Evolutionary conservation across 306 rosid species (phyloP).

Genomic region (Purshia tridentata): DNA sequence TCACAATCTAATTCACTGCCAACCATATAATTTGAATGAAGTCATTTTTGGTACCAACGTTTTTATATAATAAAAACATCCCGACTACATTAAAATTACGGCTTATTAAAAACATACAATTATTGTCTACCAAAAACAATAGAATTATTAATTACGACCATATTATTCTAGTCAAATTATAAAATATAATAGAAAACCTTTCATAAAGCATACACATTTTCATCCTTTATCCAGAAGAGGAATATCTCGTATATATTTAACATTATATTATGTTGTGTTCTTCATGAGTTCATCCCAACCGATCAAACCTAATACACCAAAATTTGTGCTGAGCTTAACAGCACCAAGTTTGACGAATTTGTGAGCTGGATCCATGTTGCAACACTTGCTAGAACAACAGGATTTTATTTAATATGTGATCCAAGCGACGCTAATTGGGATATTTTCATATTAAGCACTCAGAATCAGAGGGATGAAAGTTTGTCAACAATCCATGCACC

Average conservation of each 20-base stretch:
- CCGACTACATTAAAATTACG: no score
- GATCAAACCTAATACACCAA: neutral
- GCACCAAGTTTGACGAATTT: neutral
- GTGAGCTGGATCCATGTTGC: neutral
- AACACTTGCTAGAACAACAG: neutral
- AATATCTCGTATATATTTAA: neutral
- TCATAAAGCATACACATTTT: neutral
- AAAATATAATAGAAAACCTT: neutral
- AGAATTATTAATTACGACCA: no score
- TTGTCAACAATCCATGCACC: neutral
- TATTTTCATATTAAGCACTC: neutral
- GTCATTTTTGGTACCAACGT: no score
- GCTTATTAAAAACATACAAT: no score
- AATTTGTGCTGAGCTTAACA: neutral
- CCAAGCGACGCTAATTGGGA: neutral
- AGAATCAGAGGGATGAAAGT: neutral
- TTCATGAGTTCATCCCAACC: conserved; percentile 1
- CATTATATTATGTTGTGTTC: neutral
- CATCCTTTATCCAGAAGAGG: neutral
- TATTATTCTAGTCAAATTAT: neutral
- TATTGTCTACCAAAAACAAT: no score
- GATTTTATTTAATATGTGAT: neutral
- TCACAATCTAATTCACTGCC: no score
- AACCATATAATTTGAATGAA: no score
- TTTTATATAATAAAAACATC: no score